Evolutionary conservation across 225 moss, liverwort and hornwort genomes (phyloP).

Genomic region (Asterella californica): DNA sequence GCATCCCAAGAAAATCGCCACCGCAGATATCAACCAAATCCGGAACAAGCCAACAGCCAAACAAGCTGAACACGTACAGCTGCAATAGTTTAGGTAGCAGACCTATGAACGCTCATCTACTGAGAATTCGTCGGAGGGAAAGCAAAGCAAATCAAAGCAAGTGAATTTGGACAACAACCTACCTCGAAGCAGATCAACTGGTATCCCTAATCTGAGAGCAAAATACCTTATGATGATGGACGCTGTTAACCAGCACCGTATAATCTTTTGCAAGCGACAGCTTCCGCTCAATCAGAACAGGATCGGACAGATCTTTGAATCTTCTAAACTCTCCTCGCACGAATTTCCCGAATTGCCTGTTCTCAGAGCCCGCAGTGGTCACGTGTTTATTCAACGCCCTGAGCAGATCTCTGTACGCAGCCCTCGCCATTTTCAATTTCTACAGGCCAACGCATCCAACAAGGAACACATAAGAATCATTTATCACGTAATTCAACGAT

Average conservation of each 20-base stretch:
- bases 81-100: not conserved
- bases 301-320: slow-evolving; percentile 46
- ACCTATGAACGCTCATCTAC: not conserved
- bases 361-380: slow-evolving; percentile 33
- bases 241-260: slow-evolving; percentile 64
- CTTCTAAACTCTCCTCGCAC: slow-evolving; percentile 55
- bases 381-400: slow-evolving; percentile 61
- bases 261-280: slow-evolving; percentile 70
- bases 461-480: no score
- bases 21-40: not conserved
- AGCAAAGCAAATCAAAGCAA: not conserved
- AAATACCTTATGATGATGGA: slow-evolving; percentile 79
- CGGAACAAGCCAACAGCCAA: not conserved
- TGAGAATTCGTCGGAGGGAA: not conserved
- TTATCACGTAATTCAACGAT: no score
- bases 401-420: slow-evolving; percentile 58
- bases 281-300: slow-evolving; percentile 35
- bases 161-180: not conserved
- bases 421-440: slow-evolving; percentile 30
- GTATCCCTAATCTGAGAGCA: not conserved
- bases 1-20: not conserved
- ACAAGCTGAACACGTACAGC: not conserved
- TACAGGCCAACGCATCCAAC: no score
- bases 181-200: not conserved
- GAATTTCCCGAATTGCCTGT: slow-evolving; percentile 47